Evolutionary conservation across 2,329 filamentous ascomycete genomes (phyloP).

Genomic region (Fonsecaea nubica): DNA sequence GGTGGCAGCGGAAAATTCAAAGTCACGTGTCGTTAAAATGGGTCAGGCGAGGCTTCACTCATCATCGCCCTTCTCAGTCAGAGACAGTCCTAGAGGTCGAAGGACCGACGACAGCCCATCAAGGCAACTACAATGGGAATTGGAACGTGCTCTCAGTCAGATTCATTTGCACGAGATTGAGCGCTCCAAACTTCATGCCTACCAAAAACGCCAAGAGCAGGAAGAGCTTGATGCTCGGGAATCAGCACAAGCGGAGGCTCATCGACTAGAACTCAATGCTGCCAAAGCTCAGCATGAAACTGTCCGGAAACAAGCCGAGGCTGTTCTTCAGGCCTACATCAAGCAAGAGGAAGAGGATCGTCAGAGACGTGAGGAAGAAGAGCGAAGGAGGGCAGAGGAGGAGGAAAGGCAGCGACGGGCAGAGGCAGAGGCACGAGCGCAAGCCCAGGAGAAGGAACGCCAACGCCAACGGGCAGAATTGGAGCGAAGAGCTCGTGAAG

Average conservation of each 20-base stretch:
- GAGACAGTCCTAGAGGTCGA: conserved; percentile 27
- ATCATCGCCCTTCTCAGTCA: conserved; percentile 30
- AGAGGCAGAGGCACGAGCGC: conserved; percentile 40
- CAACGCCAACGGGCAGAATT: conserved; percentile 44
- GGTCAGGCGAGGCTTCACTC: conserved; percentile 25
- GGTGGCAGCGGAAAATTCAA: conserved; percentile 7
- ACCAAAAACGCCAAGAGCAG: conserved; percentile 56
- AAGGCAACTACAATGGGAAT: conserved; percentile 43
- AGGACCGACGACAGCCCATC: conserved; percentile 37
- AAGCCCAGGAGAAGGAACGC: not conserved
- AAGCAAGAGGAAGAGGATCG: conserved; percentile 45
- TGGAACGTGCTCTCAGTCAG: conserved; percentile 50
- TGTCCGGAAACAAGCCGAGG: conserved; percentile 63
- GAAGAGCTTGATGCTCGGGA: conserved; percentile 68
- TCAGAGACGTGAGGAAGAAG: conserved; percentile 42
- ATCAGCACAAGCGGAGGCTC: conserved; percentile 67
- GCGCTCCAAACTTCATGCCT: conserved; percentile 52
- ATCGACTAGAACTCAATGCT: conserved; percentile 69
- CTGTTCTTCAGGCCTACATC: conserved; percentile 56
- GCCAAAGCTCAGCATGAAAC: conserved; percentile 71
- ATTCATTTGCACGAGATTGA: conserved; percentile 51
- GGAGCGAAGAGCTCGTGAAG: conserved; percentile 49
- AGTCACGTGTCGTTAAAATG: conserved; percentile 30
- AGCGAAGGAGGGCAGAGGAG: conserved; percentile 47
- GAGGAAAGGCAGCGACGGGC: conserved; percentile 45